phyloP scores from a whole-genome alignment of 495 filamentous ascomycete genomes.

The Echria macrotheca region DNA sequence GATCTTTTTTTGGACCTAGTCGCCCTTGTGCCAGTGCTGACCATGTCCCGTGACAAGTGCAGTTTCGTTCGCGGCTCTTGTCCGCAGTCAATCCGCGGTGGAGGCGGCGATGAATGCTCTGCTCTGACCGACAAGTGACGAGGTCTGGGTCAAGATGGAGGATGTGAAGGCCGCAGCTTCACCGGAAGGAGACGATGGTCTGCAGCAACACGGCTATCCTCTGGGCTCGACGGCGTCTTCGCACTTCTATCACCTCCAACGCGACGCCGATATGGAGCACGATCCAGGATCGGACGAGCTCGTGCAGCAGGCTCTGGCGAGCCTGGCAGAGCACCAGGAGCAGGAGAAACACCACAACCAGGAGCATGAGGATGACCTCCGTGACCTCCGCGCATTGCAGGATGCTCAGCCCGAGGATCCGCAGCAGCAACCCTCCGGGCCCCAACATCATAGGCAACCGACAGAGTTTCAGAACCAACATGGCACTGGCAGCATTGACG shows the following conservation, averaged over 20 bases:
- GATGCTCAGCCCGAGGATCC: constrained; percentile 12
- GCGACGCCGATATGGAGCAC: constrained; percentile 19
- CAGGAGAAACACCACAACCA: constrained; percentile 20
- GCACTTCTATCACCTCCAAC: constrained; percentile 24
- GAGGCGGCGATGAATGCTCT: too few species aligned
- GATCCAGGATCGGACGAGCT: constrained; percentile 14
- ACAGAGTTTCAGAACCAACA: constrained; percentile 27
- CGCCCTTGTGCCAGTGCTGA: too few species aligned
- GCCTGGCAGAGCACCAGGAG: constrained; percentile 18
- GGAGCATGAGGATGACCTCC: constrained; percentile 17
- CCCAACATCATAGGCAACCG: constrained; percentile 22
- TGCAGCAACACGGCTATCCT: constrained; percentile 27
- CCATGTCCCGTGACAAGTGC: too few species aligned
- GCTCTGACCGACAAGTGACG: too few species aligned
- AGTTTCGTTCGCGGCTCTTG: too few species aligned
- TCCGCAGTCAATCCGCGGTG: too few species aligned
- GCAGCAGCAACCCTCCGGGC: constrained; percentile 14
- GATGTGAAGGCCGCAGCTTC: constrained; percentile 20
- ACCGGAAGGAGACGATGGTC: constrained; percentile 17
- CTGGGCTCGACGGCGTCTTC: constrained; percentile 20
- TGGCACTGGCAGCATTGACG: constrained; percentile 36
- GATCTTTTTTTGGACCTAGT: too few species aligned
- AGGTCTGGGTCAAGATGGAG: constrained; percentile 4
- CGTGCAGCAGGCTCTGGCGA: constrained; percentile 16
- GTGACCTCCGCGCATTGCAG: constrained; percentile 15